Percentiles rank a stretch among this genome's conserved stretches.
phyloP scores from a whole-genome alignment of 305 asterid species.

The Fraxinus sp. region DNA sequence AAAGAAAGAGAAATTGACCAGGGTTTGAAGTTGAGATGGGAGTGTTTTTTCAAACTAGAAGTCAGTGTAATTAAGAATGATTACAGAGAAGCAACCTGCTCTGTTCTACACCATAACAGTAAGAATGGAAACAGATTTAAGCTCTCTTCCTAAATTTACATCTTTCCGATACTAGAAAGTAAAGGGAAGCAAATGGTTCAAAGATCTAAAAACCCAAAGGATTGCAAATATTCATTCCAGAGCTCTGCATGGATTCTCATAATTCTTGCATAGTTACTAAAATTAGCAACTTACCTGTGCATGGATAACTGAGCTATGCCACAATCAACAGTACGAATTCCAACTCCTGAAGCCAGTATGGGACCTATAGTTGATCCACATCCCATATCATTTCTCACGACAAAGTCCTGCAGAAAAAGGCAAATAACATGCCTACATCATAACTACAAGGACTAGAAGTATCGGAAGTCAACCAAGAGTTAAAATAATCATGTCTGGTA shows the following conservation, averaged over 20 bases:
- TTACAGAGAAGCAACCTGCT: not conserved
- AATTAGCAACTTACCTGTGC: slow-evolving; percentile 62
- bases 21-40: not conserved
- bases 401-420: slow-evolving; percentile 63
- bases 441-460: not conserved
- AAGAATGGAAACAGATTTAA: not conserved
- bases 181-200: not conserved
- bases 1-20: not conserved
- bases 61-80: not conserved
- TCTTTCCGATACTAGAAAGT: not conserved
- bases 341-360: slow-evolving; percentile 92
- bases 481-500: not conserved
- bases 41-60: not conserved
- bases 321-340: slow-evolving; percentile 94
- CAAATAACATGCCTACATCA: not conserved
- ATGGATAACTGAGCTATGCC: slow-evolving; percentile 97
- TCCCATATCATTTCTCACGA: slow-evolving; percentile 93
- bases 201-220: not conserved
- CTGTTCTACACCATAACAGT: not conserved
- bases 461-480: not conserved
- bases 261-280: not conserved
- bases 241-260: not conserved
- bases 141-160: not conserved
- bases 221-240: not conserved
- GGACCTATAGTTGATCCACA: slow-evolving; percentile 98